Base-by-base conservation (phyloP, 2,329 filamentous ascomycete species). In the Tolypocladium ophioglossoides region DNA sequence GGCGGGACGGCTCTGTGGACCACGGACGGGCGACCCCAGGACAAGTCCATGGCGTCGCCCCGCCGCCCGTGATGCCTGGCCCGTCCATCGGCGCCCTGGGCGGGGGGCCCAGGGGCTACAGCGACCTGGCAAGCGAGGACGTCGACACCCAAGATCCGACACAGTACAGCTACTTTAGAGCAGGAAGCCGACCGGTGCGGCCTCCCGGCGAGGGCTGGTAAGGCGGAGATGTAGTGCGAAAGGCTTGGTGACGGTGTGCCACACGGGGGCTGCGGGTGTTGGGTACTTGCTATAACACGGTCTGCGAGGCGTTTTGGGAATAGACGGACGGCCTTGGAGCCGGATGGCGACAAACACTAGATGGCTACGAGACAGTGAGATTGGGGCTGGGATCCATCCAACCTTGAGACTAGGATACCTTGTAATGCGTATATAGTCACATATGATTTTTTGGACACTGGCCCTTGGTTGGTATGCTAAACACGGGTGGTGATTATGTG, bases 31-130 rank as follows among this genome's bases (percentile, higher is more conserved):
- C 61, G 61, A 66, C 62, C 12, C 62, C 63, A 4, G 54, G 51
- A 5, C 57, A 59, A 16, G 27, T 14, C 4, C 44, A 48, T 10
- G 44, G 44, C 10, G 61, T 61, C 16, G 57, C 58, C 10, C 52
- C 55, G 38, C 56, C 56, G 18, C 57, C 53, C 27, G 55, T 34
- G 40, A 63, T 59, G 34, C 69, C 74, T 2, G 73, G 75, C 3
- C 72, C 75, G 1, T 74, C 74, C 12, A 61, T 68, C 5, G 78
- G 79, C 12, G 78, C 80, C 56, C 65, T 83, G 20, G 80, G 80
- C 20, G 79, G 80, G 52, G 80, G 81, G 2, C 78, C 80, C 1
- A 70, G 74, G 51, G 82, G 82, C 0, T 85, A 85, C 63, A 82
- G 79, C 16, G 76, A 77, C 30, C 65, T 85, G 53, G 77, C 80